Percentiles rank a stretch among this genome's conserved stretches.
phyloP scores from a whole-genome alignment of 371 early-diverging fungal species.

The Apophysomyces elegans region DNA sequence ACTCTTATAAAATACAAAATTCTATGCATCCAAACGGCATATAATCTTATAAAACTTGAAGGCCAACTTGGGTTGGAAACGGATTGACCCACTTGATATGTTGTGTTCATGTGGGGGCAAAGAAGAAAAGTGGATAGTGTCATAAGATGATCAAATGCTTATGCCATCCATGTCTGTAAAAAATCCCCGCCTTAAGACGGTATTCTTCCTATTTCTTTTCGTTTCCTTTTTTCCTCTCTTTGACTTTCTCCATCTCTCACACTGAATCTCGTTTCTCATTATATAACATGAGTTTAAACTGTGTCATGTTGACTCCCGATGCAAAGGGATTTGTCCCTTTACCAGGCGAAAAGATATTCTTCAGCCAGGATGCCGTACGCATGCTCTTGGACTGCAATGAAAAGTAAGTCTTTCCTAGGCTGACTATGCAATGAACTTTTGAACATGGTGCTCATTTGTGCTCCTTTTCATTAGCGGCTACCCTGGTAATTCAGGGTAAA shows the following conservation, averaged over 20 bases:
- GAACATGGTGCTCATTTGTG: not conserved
- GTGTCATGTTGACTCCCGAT: conserved; percentile 52
- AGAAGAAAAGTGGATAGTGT: too few species aligned
- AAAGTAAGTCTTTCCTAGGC: conserved; percentile 22
- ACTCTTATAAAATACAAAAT: too few species aligned
- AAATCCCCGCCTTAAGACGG: too few species aligned
- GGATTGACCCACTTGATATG: too few species aligned
- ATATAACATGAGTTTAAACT: conserved; percentile 55
- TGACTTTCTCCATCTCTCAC: not conserved
- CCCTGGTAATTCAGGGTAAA: conserved; percentile 44
- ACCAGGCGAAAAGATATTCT: conserved; percentile 54
- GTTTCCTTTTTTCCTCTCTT: not conserved
- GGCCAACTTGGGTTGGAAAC: too few species aligned
- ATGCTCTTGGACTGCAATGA: conserved; percentile 42
- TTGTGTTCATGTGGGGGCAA: too few species aligned
- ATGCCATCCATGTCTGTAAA: too few species aligned
- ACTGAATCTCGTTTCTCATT: not conserved
- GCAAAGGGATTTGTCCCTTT: conserved; percentile 45
- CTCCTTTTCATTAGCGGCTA: conserved; percentile 32
- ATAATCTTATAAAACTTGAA: too few species aligned
- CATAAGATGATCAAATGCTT: too few species aligned
- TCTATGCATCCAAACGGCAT: too few species aligned
- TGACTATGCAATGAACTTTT: not conserved
- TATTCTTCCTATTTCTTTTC: not conserved
- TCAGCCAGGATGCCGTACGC: conserved; percentile 37